These are phyloP conservation scores for Sugiyamaella marilandica DNA, from an alignment of 805 yeast genomes.

Conservation along the genomic window DNA sequence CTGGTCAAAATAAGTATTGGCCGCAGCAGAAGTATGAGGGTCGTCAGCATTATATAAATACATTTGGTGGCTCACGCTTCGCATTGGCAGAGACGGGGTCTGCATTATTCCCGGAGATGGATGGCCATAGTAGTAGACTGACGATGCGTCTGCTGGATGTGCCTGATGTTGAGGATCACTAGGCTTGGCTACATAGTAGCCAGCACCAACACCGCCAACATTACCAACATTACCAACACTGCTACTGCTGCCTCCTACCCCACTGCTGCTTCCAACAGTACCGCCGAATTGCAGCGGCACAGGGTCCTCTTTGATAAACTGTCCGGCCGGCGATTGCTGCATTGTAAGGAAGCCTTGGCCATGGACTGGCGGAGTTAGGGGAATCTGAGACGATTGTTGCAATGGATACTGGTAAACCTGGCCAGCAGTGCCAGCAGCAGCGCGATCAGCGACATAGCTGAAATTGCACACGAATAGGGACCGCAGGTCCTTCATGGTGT, in stretches of 20 bases:
- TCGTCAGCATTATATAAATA: too few species aligned
- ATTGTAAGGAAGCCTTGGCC: too few species aligned
- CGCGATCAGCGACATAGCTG: slow-evolving; percentile 4
- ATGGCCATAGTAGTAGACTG: slow-evolving; percentile 1
- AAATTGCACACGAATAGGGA: slow-evolving; percentile 17
- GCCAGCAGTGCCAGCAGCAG: background rate
- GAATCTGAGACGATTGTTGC: background rate
- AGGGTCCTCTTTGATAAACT: too few species aligned
- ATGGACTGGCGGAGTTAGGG: background rate
- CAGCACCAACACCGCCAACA: too few species aligned
- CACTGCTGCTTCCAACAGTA: too few species aligned
- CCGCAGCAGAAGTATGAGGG: too few species aligned
- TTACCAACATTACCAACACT: too few species aligned
- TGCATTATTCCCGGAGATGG: background rate
- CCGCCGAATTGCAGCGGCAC: too few species aligned
- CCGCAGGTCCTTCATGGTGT: slow-evolving; percentile 6
- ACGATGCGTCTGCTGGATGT: background rate
- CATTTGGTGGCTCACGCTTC: too few species aligned
- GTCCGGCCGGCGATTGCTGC: too few species aligned
- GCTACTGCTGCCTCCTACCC: too few species aligned
- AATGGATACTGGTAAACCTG: slow-evolving; percentile 12
- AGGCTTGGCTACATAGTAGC: background rate
- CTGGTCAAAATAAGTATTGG: too few species aligned
- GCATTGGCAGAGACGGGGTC: background rate
- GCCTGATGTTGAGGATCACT: background rate